These are phyloP conservation scores for Penicillium roqueforti DNA, from an alignment of 495 filamentous ascomycete species.

Conservation along the genomic window DNA sequence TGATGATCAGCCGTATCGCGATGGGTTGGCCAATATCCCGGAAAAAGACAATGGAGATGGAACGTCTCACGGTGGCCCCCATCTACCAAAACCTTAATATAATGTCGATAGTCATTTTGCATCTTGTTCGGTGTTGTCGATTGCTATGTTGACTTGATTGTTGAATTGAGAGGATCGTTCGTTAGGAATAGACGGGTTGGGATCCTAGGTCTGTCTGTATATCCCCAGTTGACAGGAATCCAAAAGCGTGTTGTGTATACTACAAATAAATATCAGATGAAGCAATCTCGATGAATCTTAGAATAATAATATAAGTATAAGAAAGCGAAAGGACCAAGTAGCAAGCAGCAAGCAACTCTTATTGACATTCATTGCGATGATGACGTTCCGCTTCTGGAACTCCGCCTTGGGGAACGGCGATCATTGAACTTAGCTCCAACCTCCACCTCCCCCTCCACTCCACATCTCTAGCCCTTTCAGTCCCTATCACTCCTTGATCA, in stretches of 20 bases:
- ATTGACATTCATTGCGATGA: too few species aligned
- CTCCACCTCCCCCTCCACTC: slow-evolving; percentile 14
- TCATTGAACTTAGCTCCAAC: slow-evolving; percentile 23
- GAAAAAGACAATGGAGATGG: slow-evolving; percentile 19
- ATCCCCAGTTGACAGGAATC: not conserved
- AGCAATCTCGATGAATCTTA: not conserved
- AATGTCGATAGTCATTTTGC: slow-evolving; percentile 11
- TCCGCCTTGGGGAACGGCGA: slow-evolving; percentile 31
- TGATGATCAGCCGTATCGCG: slow-evolving; percentile 45
- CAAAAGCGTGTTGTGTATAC: slow-evolving; percentile 3
- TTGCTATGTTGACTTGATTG: not conserved
- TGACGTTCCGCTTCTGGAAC: slow-evolving; percentile 27
- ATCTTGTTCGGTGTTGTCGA: slow-evolving; percentile 10
- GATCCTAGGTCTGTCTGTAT: not conserved
- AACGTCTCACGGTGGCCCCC: slow-evolving; percentile 11
- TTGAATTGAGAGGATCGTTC: not conserved
- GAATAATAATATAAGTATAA: too few species aligned
- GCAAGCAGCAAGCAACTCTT: too few species aligned
- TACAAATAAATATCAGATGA: not conserved
- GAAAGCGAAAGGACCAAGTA: too few species aligned
- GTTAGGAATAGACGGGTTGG: slow-evolving; percentile 4
- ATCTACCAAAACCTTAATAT: slow-evolving; percentile 19
- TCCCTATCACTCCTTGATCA: slow-evolving; percentile 3
- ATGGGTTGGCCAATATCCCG: slow-evolving; percentile 28
- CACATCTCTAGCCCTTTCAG: slow-evolving; percentile 6